These are phyloP conservation scores for Pleurotus salmoneostramineus DNA, from an alignment of 768 basidiomycete species.

Conservation along the genomic window DNA sequence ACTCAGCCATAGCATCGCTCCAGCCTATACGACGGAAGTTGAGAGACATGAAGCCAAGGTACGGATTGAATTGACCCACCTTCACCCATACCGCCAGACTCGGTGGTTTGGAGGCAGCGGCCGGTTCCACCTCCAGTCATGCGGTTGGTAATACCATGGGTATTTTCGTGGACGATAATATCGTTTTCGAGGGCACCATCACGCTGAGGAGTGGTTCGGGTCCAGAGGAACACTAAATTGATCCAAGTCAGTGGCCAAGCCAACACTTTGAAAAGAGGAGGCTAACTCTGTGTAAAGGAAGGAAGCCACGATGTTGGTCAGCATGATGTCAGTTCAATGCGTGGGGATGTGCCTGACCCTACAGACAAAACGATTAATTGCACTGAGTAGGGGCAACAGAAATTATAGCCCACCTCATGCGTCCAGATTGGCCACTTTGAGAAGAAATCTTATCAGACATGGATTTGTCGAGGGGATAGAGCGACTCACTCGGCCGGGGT, in stretches of 20 bases:
- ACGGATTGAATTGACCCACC: conserved; percentile 15
- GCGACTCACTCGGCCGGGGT: conserved; percentile 36
- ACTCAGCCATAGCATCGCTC: conserved; percentile 52
- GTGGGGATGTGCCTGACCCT: neutral
- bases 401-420: conserved; percentile 21
- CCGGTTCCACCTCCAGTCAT: conserved; percentile 31
- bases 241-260: neutral
- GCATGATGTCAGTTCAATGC: neutral
- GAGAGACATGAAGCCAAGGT: neutral
- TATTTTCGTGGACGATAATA: conserved; percentile 12
- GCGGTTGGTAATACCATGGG: conserved; percentile 1
- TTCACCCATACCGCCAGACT: conserved; percentile 68
- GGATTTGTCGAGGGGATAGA: neutral
- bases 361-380: no score
- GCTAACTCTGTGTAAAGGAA: neutral
- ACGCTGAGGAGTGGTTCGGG: conserved; percentile 27
- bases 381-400: no score
- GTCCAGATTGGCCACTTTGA: conserved; percentile 31
- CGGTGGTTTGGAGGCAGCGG: conserved; percentile 57
- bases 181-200: conserved; percentile 48
- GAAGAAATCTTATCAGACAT: neutral
- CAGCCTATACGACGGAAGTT: conserved; percentile 28
- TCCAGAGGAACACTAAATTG: neutral
- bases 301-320: neutral
- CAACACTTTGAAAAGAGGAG: neutral